phyloP scores from a whole-genome alignment of 1,139 yeast species.

The Magnusiomyces paraingens region DNA sequence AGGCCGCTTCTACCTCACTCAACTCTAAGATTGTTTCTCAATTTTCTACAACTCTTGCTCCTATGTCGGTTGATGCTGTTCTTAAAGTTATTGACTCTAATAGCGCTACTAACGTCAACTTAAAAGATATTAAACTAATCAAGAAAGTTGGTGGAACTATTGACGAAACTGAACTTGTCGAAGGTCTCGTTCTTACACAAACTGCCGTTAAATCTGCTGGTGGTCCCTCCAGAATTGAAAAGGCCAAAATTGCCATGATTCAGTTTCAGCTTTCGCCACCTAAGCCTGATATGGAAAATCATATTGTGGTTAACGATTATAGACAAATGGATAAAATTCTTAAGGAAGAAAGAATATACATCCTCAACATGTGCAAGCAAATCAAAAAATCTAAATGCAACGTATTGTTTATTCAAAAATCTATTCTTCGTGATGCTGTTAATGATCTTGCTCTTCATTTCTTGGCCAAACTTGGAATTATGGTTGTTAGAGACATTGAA shows the following conservation, averaged over 20 bases:
- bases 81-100: constrained; percentile 59
- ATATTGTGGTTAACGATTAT: constrained; percentile 93
- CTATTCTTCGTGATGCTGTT: constrained; percentile 94
- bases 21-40: constrained; percentile 95
- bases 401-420: constrained; percentile 86
- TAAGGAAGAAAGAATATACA: constrained; percentile 94
- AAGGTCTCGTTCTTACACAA: constrained; percentile 92
- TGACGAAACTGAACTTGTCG: constrained; percentile 88
- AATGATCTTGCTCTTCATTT: constrained; percentile 94
- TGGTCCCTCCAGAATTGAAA: constrained; percentile 93
- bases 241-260: constrained; percentile 84
- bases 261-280: constrained; percentile 98
- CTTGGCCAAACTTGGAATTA: constrained; percentile 80
- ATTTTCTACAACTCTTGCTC: constrained; percentile 76
- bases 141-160: constrained; percentile 97
- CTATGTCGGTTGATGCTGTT: constrained; percentile 92
- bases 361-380: constrained; percentile 89
- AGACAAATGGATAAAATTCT: constrained; percentile 98
- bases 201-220: constrained; percentile 85
- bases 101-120: constrained; percentile 64
- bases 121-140: constrained; percentile 78
- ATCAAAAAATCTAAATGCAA: constrained; percentile 96
- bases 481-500: constrained; percentile 94
- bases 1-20: constrained; percentile 92
- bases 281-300: constrained; percentile 97